Conservation (phyloP, 805 yeast species). For the Kluyveromyces starmeri region DNA sequence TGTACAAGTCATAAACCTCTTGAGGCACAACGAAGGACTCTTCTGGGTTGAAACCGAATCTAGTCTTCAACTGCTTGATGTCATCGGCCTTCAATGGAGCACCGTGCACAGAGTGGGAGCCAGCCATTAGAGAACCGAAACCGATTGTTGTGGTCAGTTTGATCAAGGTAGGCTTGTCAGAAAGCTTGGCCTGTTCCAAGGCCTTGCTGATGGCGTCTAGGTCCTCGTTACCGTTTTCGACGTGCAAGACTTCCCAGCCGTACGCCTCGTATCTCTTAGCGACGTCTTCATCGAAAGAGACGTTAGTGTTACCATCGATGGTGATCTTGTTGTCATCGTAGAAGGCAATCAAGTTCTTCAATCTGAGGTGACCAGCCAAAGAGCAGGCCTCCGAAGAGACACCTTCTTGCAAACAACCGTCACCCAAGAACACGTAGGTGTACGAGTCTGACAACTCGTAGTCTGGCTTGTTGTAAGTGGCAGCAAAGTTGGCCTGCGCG, state of each 20-base stretch:
- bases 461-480: conserved; percentile 86
- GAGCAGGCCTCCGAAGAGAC: conserved; percentile 90
- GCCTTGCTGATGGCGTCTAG: conserved; percentile 62
- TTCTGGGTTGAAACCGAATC: conserved; percentile 83
- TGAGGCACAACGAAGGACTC: conserved; percentile 70
- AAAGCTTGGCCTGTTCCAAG: conserved; percentile 69
- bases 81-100: conserved; percentile 93
- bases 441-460: conserved; percentile 61
- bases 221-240: conserved; percentile 76
- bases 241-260: conserved; percentile 84
- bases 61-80: conserved; percentile 72
- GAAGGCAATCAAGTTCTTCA: conserved; percentile 87
- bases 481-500: conserved; percentile 88
- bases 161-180: conserved; percentile 84
- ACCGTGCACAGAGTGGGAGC: conserved; percentile 93
- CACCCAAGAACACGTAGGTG: conserved; percentile 83
- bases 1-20: conserved; percentile 70
- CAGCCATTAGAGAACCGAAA: conserved; percentile 76
- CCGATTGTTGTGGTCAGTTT: conserved; percentile 89
- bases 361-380: conserved; percentile 90
- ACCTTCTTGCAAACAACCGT: conserved; percentile 98
- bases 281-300: conserved; percentile 92
- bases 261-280: conserved; percentile 75
- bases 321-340: conserved; percentile 97
- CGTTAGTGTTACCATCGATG: conserved; percentile 86